These are phyloP conservation scores for Jimgerdemannia lactiflua DNA, from an alignment of 192 early-diverging fungal species.

Conservation along the genomic window DNA sequence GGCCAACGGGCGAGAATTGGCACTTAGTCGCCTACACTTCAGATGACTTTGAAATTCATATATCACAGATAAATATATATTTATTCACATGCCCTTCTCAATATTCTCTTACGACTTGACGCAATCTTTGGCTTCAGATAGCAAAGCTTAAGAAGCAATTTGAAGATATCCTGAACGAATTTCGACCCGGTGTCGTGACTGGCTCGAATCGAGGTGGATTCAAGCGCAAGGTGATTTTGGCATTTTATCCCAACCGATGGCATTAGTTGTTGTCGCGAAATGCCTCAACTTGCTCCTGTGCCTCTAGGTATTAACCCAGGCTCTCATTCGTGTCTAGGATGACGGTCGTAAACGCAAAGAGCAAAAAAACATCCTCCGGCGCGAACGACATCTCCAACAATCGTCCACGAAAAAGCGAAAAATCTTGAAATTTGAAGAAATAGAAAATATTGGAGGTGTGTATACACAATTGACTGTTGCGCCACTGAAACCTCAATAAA, in stretches of 20 bases:
- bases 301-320: neutral
- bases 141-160: conserved; percentile 64
- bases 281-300: neutral
- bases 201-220: neutral
- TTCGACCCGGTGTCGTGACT: conserved; percentile 23
- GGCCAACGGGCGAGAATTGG: neutral
- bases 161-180: conserved; percentile 55
- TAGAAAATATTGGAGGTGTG: conserved; percentile 16
- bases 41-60: neutral
- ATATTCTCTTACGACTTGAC: too few species aligned
- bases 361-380: conserved; percentile 6
- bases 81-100: too few species aligned
- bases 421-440: conserved; percentile 32
- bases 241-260: neutral
- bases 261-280: neutral
- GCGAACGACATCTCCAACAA: conserved; percentile 39
- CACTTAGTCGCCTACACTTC: too few species aligned
- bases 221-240: conserved; percentile 1
- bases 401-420: conserved; percentile 31
- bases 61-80: neutral
- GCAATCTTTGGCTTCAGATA: conserved; percentile 27
- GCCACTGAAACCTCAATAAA: neutral
- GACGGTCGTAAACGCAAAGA: neutral
- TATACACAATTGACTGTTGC: too few species aligned
- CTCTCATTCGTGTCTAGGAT: neutral